A percentile compares a stretch with the other conserved stretches of the same genome.
Conservation (phyloP, 2,329 filamentous ascomycete species). For the Ramularia collo-cygni region DNA sequence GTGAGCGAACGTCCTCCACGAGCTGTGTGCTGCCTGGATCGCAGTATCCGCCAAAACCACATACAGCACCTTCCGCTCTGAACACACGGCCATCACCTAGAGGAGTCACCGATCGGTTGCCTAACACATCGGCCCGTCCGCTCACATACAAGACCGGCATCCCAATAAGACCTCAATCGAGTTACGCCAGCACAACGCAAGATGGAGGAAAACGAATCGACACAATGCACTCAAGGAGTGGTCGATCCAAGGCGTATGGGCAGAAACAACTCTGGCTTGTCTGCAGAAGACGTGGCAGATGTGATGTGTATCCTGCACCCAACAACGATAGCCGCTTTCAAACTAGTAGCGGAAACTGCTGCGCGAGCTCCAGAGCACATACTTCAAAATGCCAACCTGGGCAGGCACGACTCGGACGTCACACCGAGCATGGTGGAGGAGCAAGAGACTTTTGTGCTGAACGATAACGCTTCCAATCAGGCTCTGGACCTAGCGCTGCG, state of each 20-base stretch:
- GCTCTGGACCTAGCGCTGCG: conserved; percentile 65
- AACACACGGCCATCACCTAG: too few relatives aligned
- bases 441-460: conserved; percentile 28
- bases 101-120: too few relatives aligned
- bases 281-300: conserved; percentile 75
- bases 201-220: conserved; percentile 38
- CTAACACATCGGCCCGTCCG: too few relatives aligned
- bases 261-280: conserved; percentile 74
- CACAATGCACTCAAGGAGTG: conserved; percentile 62
- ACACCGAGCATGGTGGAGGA: conserved; percentile 24
- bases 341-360: conserved; percentile 58
- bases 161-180: too few relatives aligned
- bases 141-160: not conserved
- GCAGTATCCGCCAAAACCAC: too few relatives aligned
- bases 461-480: conserved; percentile 30
- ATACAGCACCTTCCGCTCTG: too few relatives aligned
- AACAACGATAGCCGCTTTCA: conserved; percentile 62
- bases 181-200: not conserved
- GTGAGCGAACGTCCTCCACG: too few relatives aligned
- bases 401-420: conserved; percentile 29
- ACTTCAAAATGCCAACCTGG: conserved; percentile 40
- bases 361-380: conserved; percentile 52
- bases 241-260: conserved; percentile 75
- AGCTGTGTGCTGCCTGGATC: too few relatives aligned
- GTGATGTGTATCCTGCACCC: conserved; percentile 86